Base-by-base conservation (phyloP, 1,284 basidiomycete species). In the Puccinia polysora region DNA sequence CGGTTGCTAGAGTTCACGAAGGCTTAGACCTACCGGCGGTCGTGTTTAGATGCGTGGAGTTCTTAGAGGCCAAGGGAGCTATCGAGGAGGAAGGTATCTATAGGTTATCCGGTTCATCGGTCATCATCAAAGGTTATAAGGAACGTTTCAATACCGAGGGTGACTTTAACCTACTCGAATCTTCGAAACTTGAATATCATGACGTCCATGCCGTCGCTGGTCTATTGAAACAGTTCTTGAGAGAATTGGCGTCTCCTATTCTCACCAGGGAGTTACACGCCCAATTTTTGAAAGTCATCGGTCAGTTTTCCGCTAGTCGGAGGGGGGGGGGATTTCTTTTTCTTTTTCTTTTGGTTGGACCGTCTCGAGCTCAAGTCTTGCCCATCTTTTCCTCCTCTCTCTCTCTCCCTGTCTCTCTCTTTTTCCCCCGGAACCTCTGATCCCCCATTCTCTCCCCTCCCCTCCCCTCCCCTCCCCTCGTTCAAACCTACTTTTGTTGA, bases 61-160 rank as follows among this genome's bases (percentile, higher is more conserved):
- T 80, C 67, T 78, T 82, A 25, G 90, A 95, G 82, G 85, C 87
- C 38, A 91, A 91, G 81, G 86, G 90, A 78, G 95, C 95, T 10
- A 90, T 96, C 75, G 86, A 90, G 77, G 95, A 99, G 79, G 95
- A 99, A 81, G 95, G 95, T 43, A 96, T 99, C 75, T 99, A 98
- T 81, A 87, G 95, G 65, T 82, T 98, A 67, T 92, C 89, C 77
- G 93, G 92, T 7, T 91, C 89, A 77, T 90, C 90, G 73, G 90
- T 91, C 32, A 91, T 94, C 65, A 94, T 97, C 83, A 97, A 97
- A 83, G 86, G 84, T 55, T 83, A 98, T 73, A 92, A 89, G 78
- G 95, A 97, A 78, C 85, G 88, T 73, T 99, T 97, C 82, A 96
- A 97, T 80, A 64, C 77, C 88, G 93, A 97, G 83, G 93, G 92